Conservation (phyloP, 2,329 filamentous ascomycete species). For the Colletotrichum shisoi region DNA sequence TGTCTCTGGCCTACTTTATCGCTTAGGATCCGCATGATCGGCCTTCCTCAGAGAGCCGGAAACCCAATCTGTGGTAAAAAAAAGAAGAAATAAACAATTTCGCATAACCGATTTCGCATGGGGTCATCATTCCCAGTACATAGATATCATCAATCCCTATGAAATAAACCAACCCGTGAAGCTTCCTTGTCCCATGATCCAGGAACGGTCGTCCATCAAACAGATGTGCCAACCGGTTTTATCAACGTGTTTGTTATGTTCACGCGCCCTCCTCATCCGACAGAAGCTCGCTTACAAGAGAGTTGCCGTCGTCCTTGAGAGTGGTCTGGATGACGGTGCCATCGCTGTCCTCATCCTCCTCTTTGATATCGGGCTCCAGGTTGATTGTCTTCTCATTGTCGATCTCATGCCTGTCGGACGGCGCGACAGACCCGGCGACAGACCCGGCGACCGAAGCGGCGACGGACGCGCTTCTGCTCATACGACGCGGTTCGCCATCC, state of each 20-base stretch:
- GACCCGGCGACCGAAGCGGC: slow-evolving; percentile 42
- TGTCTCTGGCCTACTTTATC: slow-evolving; percentile 66
- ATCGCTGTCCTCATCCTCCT: slow-evolving; percentile 53
- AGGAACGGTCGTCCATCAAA: slow-evolving; percentile 9
- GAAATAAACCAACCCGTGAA: slow-evolving; percentile 12
- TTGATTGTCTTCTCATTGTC: slow-evolving; percentile 52
- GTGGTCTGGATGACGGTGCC: slow-evolving; percentile 42
- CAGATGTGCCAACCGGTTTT: slow-evolving; percentile 4
- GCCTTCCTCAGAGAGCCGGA: background rate
- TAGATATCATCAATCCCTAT: slow-evolving; percentile 32
- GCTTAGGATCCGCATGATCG: slow-evolving; percentile 50
- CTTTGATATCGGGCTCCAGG: slow-evolving; percentile 57
- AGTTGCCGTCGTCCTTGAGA: slow-evolving; percentile 44
- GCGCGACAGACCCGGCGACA: slow-evolving; percentile 22
- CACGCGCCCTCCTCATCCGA: slow-evolving; percentile 51
- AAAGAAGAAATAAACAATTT: background rate
- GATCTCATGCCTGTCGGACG: slow-evolving; percentile 43
- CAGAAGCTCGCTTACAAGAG: slow-evolving; percentile 52
- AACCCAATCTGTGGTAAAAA: background rate
- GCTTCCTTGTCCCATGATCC: slow-evolving; percentile 8
- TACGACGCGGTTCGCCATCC: slow-evolving; percentile 49
- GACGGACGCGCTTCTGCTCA: slow-evolving; percentile 57
- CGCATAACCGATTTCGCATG: slow-evolving; percentile 10
- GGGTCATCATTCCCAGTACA: slow-evolving; percentile 34
- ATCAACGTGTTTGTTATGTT: background rate